Conservation (phyloP, 2,329 filamentous ascomycete species). For the Cladosporium sp. region DNA sequence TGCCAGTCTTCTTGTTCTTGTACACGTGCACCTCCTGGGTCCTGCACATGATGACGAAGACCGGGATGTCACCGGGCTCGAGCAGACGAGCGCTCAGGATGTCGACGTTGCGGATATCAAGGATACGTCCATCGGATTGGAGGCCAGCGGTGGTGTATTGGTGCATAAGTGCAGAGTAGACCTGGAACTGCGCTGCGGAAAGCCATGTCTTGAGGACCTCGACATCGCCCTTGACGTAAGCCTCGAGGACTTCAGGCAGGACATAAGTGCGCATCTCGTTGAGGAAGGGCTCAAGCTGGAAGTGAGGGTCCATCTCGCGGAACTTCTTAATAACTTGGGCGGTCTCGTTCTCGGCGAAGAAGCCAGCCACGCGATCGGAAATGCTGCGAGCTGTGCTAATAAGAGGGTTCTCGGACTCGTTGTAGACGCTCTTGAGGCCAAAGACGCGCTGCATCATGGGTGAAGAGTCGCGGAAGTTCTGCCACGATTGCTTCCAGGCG, state of each 20-base stretch:
- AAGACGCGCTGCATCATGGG: constrained; percentile 87
- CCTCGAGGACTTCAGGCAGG: constrained; percentile 92
- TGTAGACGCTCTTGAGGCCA: constrained; percentile 80
- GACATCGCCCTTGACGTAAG: constrained; percentile 94
- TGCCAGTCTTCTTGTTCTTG: constrained; percentile 82
- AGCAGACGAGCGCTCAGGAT: constrained; percentile 78
- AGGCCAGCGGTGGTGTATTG: constrained; percentile 93
- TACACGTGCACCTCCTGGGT: constrained; percentile 99
- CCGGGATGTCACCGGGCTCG: constrained; percentile 84
- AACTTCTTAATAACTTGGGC: constrained; percentile 98
- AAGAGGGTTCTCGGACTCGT: constrained; percentile 95
- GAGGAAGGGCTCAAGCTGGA: constrained; percentile 93
- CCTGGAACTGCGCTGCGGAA: constrained; percentile 91
- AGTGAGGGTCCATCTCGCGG: constrained; percentile 89
- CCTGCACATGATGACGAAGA: constrained; percentile 95
- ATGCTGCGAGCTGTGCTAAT: constrained; percentile 92
- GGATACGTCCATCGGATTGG: constrained; percentile 90
- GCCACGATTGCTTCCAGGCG: constrained; percentile 98
- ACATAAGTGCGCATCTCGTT: constrained; percentile 98
- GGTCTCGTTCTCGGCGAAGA: constrained; percentile 98
- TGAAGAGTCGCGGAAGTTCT: constrained; percentile 87
- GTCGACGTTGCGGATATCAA: constrained; percentile 94
- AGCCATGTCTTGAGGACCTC: constrained; percentile 93
- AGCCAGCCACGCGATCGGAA: constrained; percentile 87
- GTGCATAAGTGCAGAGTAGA: constrained; percentile 94